phyloP scores from a whole-genome alignment of 352 stramenopile species.

The Phytopythium delawarense region DNA sequence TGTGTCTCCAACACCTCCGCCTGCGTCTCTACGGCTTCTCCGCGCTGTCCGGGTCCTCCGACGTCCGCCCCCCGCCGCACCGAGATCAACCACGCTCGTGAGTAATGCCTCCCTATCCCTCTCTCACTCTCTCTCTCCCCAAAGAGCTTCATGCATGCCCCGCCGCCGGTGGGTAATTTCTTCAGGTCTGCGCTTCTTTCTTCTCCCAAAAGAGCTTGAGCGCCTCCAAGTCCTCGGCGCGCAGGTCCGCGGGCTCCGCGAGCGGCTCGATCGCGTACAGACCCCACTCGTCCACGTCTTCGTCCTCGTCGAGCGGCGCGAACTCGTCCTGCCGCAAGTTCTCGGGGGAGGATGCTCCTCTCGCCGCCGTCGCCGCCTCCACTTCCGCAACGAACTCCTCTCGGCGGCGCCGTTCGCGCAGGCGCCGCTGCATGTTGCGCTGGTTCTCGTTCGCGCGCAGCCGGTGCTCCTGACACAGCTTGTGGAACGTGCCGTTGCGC shows the following conservation, averaged over 20 bases:
- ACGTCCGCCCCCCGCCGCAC: too few relatives aligned
- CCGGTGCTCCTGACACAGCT: constrained; percentile 48
- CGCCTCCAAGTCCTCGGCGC: constrained; percentile 26
- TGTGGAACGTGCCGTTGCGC: constrained; percentile 43
- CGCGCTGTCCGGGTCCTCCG: too few relatives aligned
- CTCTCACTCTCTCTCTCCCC: too few relatives aligned
- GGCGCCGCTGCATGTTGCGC: constrained; percentile 35
- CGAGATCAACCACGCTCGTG: background rate
- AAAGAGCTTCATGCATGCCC: too few relatives aligned
- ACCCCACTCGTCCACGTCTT: constrained; percentile 27
- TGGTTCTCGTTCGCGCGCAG: constrained; percentile 55
- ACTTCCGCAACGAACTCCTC: background rate
- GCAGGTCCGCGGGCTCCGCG: constrained; percentile 17
- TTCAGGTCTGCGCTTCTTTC: constrained; percentile 2
- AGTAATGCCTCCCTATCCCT: background rate
- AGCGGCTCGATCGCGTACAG: constrained; percentile 22
- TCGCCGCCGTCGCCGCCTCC: background rate
- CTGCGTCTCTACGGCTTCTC: too few relatives aligned
- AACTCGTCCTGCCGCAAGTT: constrained; percentile 13
- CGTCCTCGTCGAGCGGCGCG: constrained; percentile 23
- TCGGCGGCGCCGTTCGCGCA: constrained; percentile 15
- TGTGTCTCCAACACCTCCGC: too few relatives aligned
- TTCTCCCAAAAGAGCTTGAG: constrained; percentile 11
- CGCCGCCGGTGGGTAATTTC: background rate
- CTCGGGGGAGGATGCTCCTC: background rate